Evolutionary conservation across 306 rosid species (phyloP).

Genomic region (Dryas drummondii): DNA sequence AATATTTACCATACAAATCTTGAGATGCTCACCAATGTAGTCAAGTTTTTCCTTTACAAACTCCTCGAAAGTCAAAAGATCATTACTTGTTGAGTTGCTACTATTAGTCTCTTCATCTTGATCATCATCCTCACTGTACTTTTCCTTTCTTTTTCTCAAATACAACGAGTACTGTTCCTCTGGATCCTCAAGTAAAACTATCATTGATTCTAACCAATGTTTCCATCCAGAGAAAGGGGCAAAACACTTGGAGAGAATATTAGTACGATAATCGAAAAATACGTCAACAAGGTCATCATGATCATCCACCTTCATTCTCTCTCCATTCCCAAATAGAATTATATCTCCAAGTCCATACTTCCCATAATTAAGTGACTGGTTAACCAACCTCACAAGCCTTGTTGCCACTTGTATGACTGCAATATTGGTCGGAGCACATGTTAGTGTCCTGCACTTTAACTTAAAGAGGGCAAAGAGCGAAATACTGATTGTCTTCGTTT

Average conservation of each 20-base stretch:
- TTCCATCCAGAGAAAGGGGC: constrained; percentile 19
- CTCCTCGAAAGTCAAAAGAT: constrained; percentile 29
- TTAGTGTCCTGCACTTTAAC: constrained; percentile 41
- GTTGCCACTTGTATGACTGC: constrained; percentile 44
- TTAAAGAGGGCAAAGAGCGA: constrained; percentile 35
- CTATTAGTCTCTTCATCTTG: background rate
- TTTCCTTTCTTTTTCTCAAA: background rate
- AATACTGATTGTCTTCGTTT: constrained; percentile 54
- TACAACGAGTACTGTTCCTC: constrained; percentile 27
- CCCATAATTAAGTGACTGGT: background rate
- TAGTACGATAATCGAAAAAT: constrained; percentile 28
- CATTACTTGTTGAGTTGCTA: background rate
- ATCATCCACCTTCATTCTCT: constrained; percentile 25
- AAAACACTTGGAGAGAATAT: constrained; percentile 8
- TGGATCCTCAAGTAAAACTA: constrained; percentile 30
- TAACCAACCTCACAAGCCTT: constrained; percentile 21
- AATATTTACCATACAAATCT: constrained; percentile 14
- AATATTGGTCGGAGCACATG: constrained; percentile 65
- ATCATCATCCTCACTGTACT: background rate
- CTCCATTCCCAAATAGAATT: constrained; percentile 29
- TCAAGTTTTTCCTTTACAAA: constrained; percentile 32
- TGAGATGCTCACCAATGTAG: constrained; percentile 15
- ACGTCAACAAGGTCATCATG: constrained; percentile 26
- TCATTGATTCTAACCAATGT: constrained; percentile 7
- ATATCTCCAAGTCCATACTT: constrained; percentile 35